These are phyloP conservation scores for Musa balbisiana DNA, from an alignment of 202 grass and related monocot genomes.

Conservation along the genomic window DNA sequence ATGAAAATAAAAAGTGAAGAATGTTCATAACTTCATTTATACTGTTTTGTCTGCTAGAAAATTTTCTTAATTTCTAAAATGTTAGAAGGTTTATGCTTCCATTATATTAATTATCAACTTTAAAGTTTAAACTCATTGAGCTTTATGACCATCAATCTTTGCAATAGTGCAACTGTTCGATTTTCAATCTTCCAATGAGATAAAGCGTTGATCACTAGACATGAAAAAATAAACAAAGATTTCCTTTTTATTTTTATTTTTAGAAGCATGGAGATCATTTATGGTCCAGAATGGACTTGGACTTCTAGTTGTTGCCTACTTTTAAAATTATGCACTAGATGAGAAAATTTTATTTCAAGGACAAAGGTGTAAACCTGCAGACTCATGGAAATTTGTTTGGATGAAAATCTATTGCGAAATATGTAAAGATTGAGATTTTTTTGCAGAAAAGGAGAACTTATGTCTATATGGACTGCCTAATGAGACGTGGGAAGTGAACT, in stretches of 20 bases:
- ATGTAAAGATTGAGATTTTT: background rate
- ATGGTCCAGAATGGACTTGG: background rate
- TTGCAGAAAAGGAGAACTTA: slow-evolving; percentile 89
- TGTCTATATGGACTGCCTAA: slow-evolving; percentile 92
- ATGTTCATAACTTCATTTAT: too few relatives aligned
- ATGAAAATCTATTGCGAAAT: background rate
- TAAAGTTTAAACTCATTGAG: background rate
- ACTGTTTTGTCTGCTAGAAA: too few relatives aligned
- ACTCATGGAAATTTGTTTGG: background rate
- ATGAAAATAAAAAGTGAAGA: too few relatives aligned
- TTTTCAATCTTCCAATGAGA: too few relatives aligned
- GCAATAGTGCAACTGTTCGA: background rate
- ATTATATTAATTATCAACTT: background rate
- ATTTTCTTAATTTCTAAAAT: background rate
- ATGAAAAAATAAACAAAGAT: too few relatives aligned
- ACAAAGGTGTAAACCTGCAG: background rate
- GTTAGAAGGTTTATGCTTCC: background rate
- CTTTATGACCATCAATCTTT: background rate
- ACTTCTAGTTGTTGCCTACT: background rate
- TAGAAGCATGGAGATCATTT: background rate
- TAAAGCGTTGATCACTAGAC: too few relatives aligned
- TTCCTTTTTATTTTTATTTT: background rate
- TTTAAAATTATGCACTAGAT: background rate
- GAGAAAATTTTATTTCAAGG: background rate
- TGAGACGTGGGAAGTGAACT: slow-evolving; percentile 93